Evolutionary conservation across 2,329 filamentous ascomycete species (phyloP), one percentile per base, ranked within the genome.

Genomic region (Coniochaeta sp.): DNA sequence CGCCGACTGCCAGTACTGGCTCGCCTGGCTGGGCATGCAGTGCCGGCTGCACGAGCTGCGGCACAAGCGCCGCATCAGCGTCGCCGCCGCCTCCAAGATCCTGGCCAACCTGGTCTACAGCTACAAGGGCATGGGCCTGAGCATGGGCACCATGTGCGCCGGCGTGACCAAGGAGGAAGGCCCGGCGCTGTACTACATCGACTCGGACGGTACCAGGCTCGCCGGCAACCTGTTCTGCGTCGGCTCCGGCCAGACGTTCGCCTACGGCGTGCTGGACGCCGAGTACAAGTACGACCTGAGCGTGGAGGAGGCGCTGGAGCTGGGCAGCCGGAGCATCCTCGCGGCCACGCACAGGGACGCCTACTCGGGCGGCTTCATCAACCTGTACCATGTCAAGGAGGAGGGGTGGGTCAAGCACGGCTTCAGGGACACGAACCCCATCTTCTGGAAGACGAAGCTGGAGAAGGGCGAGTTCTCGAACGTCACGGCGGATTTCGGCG

Each of bases 1-100:
- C 72, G 95, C 95, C 76, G 95, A 99, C 79, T 99, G 95, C 78
- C 95, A 98, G 86, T 98, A 97, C 85, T 99, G 95, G 95, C 89
- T 99, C 66, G 93, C 92, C 72, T 99, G 96, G 82, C 85, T 99
- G 66, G 95, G 93, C 71, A 96, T 98, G 89, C 93, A 99, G 83
- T 99, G 95, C 81, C 92, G 95, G 62, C 90, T 99, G 66, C 93
- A 99, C 81, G 95, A 99, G 82, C 93, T 99, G 71, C 91, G 95
- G 67, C 93, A 99, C 84, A 99, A 99, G 84, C 91, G 92, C 76
- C 91, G 95, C 74, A 99, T 99, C 81, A 95, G 91, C 63, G 95
- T 99, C 65, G 93, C 95, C 54, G 95, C 95, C 55, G 95, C 95
- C 59, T 96, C 90, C 73, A 99, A 99, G 85, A 97, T 99, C 75